Evolutionary conservation across 257 asterid genomes (phyloP).

Genomic region (Anisodus acutangulus): DNA sequence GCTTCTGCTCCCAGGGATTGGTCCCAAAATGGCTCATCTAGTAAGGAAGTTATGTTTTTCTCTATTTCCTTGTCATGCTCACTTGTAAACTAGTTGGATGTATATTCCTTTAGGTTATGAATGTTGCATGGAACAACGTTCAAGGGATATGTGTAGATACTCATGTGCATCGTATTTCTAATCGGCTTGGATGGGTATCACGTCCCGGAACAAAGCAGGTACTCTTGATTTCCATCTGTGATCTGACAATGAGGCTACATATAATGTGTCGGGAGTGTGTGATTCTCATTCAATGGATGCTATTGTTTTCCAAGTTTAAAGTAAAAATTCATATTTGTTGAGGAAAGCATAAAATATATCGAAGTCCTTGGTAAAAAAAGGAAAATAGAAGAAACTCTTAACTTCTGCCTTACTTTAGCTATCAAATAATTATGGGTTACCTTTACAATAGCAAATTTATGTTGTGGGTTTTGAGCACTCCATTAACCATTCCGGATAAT

Average conservation of each 20-base stretch:
- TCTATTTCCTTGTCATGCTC: neutral
- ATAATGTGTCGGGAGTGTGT: neutral
- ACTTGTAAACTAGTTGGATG: slow-evolving; percentile 11
- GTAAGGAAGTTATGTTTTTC: slow-evolving; percentile 46
- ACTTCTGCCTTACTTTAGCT: neutral
- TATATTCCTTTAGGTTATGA: slow-evolving; percentile 68
- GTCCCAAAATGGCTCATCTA: slow-evolving; percentile 99
- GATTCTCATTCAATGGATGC: neutral
- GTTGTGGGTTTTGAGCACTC: neutral
- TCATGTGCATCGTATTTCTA: slow-evolving; percentile 93
- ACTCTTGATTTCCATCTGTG: slow-evolving; percentile 24
- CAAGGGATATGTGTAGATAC: slow-evolving; percentile 99
- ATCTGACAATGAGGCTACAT: slow-evolving; percentile 5
- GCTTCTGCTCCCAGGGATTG: slow-evolving; percentile 94
- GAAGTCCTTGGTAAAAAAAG: neutral
- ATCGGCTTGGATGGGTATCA: slow-evolving; percentile 97
- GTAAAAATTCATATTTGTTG: neutral
- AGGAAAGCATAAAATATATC: neutral
- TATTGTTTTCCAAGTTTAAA: neutral
- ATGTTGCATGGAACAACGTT: slow-evolving; percentile 92
- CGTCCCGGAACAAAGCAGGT: slow-evolving; percentile 85
- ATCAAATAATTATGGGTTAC: neutral
- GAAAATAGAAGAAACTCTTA: neutral
- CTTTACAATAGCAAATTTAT: neutral
- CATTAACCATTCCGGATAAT: neutral